A percentile compares a stretch with the other conserved stretches of the same genome.
These are phyloP conservation scores for Monilinia polystroma DNA, from an alignment of 2,329 filamentous ascomycete species.

Conservation along the genomic window DNA sequence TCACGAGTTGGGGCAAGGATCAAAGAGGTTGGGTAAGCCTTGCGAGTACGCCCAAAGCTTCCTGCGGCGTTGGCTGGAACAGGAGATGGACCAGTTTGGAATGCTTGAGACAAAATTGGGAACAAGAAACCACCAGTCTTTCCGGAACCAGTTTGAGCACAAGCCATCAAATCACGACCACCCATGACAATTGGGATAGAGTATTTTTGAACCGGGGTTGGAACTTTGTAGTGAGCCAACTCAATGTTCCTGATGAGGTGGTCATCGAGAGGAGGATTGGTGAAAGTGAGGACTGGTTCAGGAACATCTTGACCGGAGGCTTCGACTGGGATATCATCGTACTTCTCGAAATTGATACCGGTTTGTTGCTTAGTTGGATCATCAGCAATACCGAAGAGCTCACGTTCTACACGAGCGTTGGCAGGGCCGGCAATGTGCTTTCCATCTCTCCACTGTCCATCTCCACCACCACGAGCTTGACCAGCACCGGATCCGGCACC, in stretches of 20 bases:
- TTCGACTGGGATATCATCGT: constrained; percentile 98
- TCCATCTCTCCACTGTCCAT: constrained; percentile 94
- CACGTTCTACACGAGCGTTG: constrained; percentile 88
- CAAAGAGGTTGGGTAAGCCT: constrained; percentile 93
- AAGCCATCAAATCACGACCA: constrained; percentile 98
- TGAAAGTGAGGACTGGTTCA: constrained; percentile 86
- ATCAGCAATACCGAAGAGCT: constrained; percentile 88
- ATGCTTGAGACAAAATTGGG: constrained; percentile 97
- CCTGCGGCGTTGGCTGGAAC: constrained; percentile 62
- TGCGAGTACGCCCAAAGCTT: constrained; percentile 89
- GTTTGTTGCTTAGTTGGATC: constrained; percentile 95
- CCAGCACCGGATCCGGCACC: constrained; percentile 8
- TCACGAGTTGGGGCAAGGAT: constrained; percentile 97
- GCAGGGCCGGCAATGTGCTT: constrained; percentile 90
- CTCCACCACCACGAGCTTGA: constrained; percentile 75
- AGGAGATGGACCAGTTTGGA: constrained; percentile 78
- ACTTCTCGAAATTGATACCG: constrained; percentile 99
- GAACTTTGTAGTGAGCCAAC: constrained; percentile 89
- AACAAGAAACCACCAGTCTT: constrained; percentile 99
- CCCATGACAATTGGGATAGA: constrained; percentile 98
- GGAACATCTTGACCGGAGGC: constrained; percentile 92
- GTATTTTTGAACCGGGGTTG: constrained; percentile 98
- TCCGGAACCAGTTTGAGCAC: constrained; percentile 98
- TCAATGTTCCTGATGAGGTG: constrained; percentile 92
- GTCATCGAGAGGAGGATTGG: constrained; percentile 91